Percentiles rank a stretch among this genome's conserved stretches.
Conservation (phyloP, 768 basidiomycete species). For the Obba rivulosa region DNA sequence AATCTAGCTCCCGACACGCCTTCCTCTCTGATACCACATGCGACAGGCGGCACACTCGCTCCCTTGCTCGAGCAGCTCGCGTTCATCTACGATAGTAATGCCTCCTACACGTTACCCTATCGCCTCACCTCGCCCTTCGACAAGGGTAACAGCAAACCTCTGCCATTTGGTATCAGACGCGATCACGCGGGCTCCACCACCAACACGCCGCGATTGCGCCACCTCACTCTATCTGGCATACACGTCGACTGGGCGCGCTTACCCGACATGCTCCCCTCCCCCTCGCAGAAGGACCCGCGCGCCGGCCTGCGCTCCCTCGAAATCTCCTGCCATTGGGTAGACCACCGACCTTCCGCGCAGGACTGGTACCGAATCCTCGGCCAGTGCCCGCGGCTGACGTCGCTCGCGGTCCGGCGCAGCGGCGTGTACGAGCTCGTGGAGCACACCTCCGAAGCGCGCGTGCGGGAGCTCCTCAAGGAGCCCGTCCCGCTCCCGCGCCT, state of each 20-base stretch:
- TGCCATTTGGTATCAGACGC: slow-evolving; percentile 2
- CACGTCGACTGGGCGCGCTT: slow-evolving; percentile 50
- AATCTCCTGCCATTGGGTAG: slow-evolving; percentile 46
- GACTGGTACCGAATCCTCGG: slow-evolving; percentile 41
- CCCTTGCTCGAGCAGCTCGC: slow-evolving; percentile 43
- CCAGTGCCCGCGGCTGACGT: slow-evolving; percentile 34
- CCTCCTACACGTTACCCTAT: slow-evolving; percentile 39
- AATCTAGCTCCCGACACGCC: slow-evolving; percentile 32
- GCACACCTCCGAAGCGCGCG: slow-evolving; percentile 14
- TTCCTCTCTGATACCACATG: background rate
- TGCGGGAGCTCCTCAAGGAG: slow-evolving; percentile 13
- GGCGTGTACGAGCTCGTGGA: slow-evolving; percentile 28
- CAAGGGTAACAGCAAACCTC: slow-evolving; percentile 7
- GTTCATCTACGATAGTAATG: slow-evolving; percentile 54
- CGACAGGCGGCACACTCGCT: slow-evolving; percentile 28
- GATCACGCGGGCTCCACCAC: background rate
- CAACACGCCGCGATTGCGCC: slow-evolving; percentile 37
- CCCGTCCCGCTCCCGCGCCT: slow-evolving; percentile 35
- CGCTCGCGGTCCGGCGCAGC: slow-evolving; percentile 44
- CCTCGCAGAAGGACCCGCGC: background rate
- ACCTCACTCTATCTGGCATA: slow-evolving; percentile 49
- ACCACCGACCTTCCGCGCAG: slow-evolving; percentile 45
- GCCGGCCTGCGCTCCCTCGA: slow-evolving; percentile 32
- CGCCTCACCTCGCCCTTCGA: slow-evolving; percentile 28
- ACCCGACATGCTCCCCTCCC: slow-evolving; percentile 14